These are phyloP conservation scores for Tylopilus sp. DNA, from an alignment of 768 basidiomycete species.

Conservation along the genomic window DNA sequence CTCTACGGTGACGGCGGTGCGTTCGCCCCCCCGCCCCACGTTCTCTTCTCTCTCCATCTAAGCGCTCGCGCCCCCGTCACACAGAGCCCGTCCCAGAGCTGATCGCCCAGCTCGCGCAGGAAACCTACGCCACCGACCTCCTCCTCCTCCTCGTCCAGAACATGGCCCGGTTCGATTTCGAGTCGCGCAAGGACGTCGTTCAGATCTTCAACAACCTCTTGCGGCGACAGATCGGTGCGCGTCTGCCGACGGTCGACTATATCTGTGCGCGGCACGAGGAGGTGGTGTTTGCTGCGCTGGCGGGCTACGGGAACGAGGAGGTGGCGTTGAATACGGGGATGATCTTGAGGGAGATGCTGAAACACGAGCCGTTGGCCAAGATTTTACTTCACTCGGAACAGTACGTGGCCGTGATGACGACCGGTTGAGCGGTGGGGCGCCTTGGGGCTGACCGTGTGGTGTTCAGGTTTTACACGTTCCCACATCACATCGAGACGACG, in stretches of 20 bases:
- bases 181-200: constrained; percentile 82
- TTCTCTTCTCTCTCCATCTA: background rate
- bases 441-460: constrained; percentile 4
- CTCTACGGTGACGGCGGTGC: constrained; percentile 86
- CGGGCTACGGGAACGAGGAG: constrained; percentile 94
- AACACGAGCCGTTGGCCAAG: constrained; percentile 88
- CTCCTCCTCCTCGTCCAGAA: constrained; percentile 76
- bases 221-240: constrained; percentile 86
- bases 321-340: constrained; percentile 96
- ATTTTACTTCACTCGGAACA: constrained; percentile 90
- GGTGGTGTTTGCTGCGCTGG: constrained; percentile 78
- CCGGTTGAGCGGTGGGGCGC: background rate
- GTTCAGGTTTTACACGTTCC: constrained; percentile 89
- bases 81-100: constrained; percentile 84
- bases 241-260: constrained; percentile 97
- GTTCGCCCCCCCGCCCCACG: constrained; percentile 23
- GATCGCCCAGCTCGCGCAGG: constrained; percentile 92
- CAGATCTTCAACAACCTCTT: constrained; percentile 89
- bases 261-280: constrained; percentile 72
- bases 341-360: constrained; percentile 95
- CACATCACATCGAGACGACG: constrained; percentile 94
- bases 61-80: background rate
- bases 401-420: constrained; percentile 38
- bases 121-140: constrained; percentile 90
- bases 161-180: constrained; percentile 89